A percentile compares a stretch with the other conserved stretches of the same genome.
Conservation (phyloP, 306 rosid genomes). For the Bauhinia variegata region DNA sequence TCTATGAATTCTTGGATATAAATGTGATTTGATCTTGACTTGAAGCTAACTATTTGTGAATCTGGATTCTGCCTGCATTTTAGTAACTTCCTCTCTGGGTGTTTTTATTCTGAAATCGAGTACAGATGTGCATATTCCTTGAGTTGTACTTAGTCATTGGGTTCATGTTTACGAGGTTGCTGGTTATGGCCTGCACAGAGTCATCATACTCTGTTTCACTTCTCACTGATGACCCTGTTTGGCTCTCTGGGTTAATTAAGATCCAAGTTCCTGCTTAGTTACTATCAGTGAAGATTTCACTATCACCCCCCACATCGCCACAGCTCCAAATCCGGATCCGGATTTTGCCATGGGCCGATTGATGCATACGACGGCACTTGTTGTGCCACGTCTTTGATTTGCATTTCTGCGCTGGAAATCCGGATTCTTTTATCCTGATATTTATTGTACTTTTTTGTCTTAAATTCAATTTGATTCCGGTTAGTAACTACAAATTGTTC, state of each 20-base stretch:
- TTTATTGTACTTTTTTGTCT: conserved; percentile 15
- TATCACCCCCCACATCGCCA: no score
- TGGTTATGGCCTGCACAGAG: background rate
- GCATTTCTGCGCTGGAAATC: no score
- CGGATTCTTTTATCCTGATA: no score
- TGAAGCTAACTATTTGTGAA: background rate
- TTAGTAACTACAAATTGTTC: conserved; percentile 10
- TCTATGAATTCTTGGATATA: background rate
- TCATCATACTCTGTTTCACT: background rate
- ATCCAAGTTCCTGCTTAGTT: background rate
- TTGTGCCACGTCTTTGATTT: no score
- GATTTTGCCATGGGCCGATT: no score
- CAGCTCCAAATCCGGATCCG: conserved; percentile 22
- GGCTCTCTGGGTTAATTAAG: background rate
- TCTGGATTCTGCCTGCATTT: background rate
- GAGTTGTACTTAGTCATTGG: background rate
- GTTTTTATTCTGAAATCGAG: background rate
- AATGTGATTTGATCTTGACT: background rate
- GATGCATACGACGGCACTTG: no score
- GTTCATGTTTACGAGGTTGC: background rate
- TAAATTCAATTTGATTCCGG: conserved; percentile 4
- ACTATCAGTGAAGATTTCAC: background rate
- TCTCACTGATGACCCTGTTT: background rate
- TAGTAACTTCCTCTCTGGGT: background rate
- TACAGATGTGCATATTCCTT: background rate